Evolutionary conservation across 805 yeast species (phyloP).

Genomic region (Saturnispora galanensis): DNA sequence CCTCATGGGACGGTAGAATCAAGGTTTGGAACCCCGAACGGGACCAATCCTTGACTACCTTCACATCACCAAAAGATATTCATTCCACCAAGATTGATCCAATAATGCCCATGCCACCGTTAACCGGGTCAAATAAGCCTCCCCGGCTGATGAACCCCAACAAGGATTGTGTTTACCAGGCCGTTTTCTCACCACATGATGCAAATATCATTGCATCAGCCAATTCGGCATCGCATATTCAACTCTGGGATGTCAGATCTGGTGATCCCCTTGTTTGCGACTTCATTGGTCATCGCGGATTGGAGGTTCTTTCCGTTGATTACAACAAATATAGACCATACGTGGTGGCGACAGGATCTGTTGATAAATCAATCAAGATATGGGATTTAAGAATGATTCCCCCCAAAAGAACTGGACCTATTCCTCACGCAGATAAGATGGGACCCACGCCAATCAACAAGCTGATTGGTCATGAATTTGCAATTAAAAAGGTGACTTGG

Average conservation of each 20-base stretch:
- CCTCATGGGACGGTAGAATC: slow-evolving; percentile 89
- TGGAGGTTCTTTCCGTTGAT: slow-evolving; percentile 74
- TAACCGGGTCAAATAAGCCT: slow-evolving; percentile 26
- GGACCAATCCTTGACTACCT: slow-evolving; percentile 45
- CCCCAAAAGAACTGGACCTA: neutral
- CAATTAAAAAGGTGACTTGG: slow-evolving; percentile 77
- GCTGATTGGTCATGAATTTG: slow-evolving; percentile 79
- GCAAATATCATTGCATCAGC: slow-evolving; percentile 60
- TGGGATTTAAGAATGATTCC: slow-evolving; percentile 81
- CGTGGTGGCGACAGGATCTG: slow-evolving; percentile 83
- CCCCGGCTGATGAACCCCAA: slow-evolving; percentile 24
- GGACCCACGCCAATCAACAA: slow-evolving; percentile 69
- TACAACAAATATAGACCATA: slow-evolving; percentile 83
- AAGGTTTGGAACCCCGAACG: slow-evolving; percentile 69
- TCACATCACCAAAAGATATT: slow-evolving; percentile 28
- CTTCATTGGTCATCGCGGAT: slow-evolving; percentile 65
- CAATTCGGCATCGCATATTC: slow-evolving; percentile 63
- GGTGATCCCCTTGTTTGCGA: slow-evolving; percentile 52
- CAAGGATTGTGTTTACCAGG: slow-evolving; percentile 65
- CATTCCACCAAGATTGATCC: slow-evolving; percentile 7
- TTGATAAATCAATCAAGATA: slow-evolving; percentile 70
- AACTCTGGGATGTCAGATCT: slow-evolving; percentile 73
- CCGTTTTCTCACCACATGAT: slow-evolving; percentile 77
- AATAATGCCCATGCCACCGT: slow-evolving; percentile 20
- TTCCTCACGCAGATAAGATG: slow-evolving; percentile 20